Evolutionary conservation across 352 stramenopile genomes (phyloP).

Genomic region (Sclerospora graminicola): DNA sequence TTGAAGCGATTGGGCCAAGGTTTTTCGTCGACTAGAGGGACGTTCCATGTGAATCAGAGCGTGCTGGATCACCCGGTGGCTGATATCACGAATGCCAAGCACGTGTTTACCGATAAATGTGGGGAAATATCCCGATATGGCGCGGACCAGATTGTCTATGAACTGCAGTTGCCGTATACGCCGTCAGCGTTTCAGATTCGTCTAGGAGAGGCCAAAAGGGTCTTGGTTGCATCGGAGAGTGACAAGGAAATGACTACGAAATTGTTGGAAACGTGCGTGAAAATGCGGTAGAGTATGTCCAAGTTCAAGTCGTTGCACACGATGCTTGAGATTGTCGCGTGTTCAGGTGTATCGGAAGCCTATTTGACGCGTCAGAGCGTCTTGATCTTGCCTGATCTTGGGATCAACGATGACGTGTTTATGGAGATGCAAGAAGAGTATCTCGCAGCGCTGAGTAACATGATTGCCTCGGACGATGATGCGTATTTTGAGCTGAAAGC

Average conservation of each 20-base stretch:
- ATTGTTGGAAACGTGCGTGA: constrained; percentile 17
- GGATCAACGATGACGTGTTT: no score
- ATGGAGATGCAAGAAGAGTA: no score
- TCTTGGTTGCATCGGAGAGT: constrained; percentile 53
- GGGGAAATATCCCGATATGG: constrained; percentile 41
- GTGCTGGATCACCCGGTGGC: no score
- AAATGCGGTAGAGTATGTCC: constrained; percentile 41
- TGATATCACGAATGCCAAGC: constrained; percentile 30
- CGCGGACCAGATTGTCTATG: constrained; percentile 25
- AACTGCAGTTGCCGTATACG: no score
- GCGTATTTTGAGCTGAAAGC: no score
- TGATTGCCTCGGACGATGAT: no score
- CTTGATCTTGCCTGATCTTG: no score
- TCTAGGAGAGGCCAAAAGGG: constrained; percentile 58
- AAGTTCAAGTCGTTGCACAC: no score
- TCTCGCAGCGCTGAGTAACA: constrained; percentile 34
- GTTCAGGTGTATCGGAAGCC: constrained; percentile 36
- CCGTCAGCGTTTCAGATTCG: constrained; percentile 73
- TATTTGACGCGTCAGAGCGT: constrained; percentile 71
- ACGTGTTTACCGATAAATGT: constrained; percentile 63
- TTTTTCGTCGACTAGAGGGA: constrained; percentile 64
- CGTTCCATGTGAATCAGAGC: no score
- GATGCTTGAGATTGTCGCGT: no score
- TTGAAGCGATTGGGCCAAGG: constrained; percentile 66
- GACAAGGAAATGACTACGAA: constrained; percentile 1